phyloP scores from a whole-genome alignment of 805 yeast genomes.

The Zygotorulaspora danielsina region DNA sequence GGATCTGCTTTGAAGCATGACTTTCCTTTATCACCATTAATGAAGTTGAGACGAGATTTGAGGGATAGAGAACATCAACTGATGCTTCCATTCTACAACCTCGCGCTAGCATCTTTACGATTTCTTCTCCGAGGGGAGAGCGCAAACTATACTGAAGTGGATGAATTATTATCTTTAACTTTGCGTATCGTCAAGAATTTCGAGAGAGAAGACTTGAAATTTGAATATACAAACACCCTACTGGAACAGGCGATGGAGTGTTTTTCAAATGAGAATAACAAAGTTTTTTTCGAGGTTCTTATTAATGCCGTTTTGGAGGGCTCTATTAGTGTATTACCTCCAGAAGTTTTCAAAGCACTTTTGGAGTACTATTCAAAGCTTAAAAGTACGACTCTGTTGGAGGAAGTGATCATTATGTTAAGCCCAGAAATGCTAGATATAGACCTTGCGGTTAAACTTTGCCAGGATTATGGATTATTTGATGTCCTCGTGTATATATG shows the following conservation, averaged over 20 bases:
- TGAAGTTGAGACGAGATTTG: constrained; percentile 16
- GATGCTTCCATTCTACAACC: constrained; percentile 28
- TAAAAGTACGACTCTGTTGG: constrained; percentile 48
- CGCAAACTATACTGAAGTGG: constrained; percentile 19
- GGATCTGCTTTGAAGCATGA: constrained; percentile 18
- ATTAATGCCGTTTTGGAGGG: constrained; percentile 49
- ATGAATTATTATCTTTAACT: constrained; percentile 13
- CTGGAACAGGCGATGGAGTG: constrained; percentile 20
- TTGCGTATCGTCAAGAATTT: constrained; percentile 10
- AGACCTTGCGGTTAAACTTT: constrained; percentile 64
- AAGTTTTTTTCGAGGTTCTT: constrained; percentile 48
- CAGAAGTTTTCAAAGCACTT: constrained; percentile 57
- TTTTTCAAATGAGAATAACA: constrained; percentile 22
- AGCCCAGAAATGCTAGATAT: constrained; percentile 70
- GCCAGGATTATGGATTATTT: constrained; percentile 50
- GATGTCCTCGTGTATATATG: constrained; percentile 70
- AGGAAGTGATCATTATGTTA: constrained; percentile 63
- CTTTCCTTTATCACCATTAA: constrained; percentile 17
- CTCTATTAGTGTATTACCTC: constrained; percentile 50
- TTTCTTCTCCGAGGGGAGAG: constrained; percentile 19
- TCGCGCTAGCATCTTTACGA: constrained; percentile 30
- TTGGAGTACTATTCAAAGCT: constrained; percentile 46
- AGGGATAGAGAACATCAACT: constrained; percentile 24
- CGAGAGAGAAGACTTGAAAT: constrained; percentile 1
- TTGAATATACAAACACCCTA: constrained; percentile 5